phyloP scores from a whole-genome alignment of 2,329 filamentous ascomycete genomes.

The Penicillium sp. region DNA sequence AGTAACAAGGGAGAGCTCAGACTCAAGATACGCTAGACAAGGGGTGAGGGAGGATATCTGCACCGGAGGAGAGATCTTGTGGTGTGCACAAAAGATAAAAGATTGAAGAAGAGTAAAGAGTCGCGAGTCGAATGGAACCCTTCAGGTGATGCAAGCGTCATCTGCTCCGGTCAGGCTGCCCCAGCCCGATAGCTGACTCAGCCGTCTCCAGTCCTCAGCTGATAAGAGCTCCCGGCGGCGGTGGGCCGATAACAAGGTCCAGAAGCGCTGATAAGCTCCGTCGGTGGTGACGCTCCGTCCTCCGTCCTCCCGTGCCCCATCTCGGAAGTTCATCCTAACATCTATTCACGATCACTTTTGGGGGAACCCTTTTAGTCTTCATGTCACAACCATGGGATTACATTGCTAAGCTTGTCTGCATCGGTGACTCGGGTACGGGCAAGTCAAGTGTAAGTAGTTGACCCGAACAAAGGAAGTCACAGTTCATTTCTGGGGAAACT shows the following conservation, averaged over 20 bases:
- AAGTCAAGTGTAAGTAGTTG: constrained; percentile 63
- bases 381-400: constrained; percentile 77
- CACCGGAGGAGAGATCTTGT: no score
- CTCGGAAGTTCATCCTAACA: no score
- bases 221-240: no score
- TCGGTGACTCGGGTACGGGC: constrained; percentile 92
- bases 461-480: not conserved
- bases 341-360: constrained; percentile 6
- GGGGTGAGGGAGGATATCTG: no score
- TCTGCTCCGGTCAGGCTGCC: constrained; percentile 27
- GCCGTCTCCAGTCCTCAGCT: constrained; percentile 25
- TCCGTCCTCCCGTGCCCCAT: no score
- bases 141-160: constrained; percentile 29
- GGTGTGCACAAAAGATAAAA: not conserved
- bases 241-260: not conserved
- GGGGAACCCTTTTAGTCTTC: constrained; percentile 17
- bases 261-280: constrained; percentile 6
- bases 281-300: no score
- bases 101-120: not conserved
- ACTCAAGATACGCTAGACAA: no score
- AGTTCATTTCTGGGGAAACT: no score
- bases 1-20: no score
- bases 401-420: constrained; percentile 97
- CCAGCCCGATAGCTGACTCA: constrained; percentile 31
- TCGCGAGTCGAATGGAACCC: constrained; percentile 7